Evolutionary conservation across 129 eudicot species (phyloP).

Genomic region (Helianthus annuus): HanXRQr2.0-SUNRISE NC_035444.2:50833009-50833508

Average conservation of each 20-base stretch:
- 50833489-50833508: no score
- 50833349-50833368: no score
- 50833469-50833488: no score
- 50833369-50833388: no score
- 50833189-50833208: slow-evolving; percentile 67
- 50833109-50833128: slow-evolving; percentile 96
- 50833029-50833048: neutral
- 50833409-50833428: no score
- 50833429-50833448: no score
- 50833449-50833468: no score
- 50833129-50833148: slow-evolving; percentile 85
- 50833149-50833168: slow-evolving; percentile 88
- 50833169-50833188: slow-evolving; percentile 82
- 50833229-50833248: slow-evolving; percentile 47
- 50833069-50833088: neutral
- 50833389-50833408: no score
- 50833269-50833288: no score
- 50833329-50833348: no score
- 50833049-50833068: neutral
- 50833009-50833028: neutral
- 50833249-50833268: slow-evolving; percentile 28
- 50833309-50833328: no score
- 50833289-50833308: no score
- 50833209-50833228: slow-evolving; percentile 88
- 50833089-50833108: slow-evolving; percentile 98